These are phyloP conservation scores for Hypoxylon sp. DNA, from an alignment of 2,329 filamentous ascomycete species.

Conservation along the genomic window DNA sequence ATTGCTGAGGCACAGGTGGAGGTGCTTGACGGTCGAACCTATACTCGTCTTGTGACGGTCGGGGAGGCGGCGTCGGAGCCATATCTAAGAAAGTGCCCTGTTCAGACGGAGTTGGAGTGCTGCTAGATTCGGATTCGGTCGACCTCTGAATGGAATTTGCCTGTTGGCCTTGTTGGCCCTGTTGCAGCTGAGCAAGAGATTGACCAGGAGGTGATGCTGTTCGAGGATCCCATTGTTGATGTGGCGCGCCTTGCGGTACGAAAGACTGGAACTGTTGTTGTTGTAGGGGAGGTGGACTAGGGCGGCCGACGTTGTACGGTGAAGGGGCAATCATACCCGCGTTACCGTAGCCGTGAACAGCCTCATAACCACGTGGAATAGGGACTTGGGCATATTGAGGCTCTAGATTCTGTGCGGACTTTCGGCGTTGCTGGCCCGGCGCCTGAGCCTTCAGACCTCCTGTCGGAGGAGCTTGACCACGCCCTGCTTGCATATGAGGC, in stretches of 20 bases:
- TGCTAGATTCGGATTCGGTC: slow-evolving; percentile 25
- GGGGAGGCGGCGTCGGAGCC: slow-evolving; percentile 39
- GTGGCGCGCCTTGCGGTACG: slow-evolving; percentile 33
- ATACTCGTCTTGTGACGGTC: slow-evolving; percentile 12
- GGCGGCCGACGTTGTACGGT: slow-evolving; percentile 51
- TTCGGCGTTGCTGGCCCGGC: slow-evolving; percentile 19
- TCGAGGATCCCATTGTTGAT: slow-evolving; percentile 48
- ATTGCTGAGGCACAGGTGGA: slow-evolving; percentile 18
- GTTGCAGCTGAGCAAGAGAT: slow-evolving; percentile 23
- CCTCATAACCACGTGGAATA: slow-evolving; percentile 54
- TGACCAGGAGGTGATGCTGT: slow-evolving; percentile 29
- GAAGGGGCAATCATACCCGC: slow-evolving; percentile 48
- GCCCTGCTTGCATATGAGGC: slow-evolving; percentile 35
- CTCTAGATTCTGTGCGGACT: slow-evolving; percentile 35
- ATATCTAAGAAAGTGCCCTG: slow-evolving; percentile 44
- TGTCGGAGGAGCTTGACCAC: slow-evolving; percentile 36
- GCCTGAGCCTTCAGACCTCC: slow-evolving; percentile 29
- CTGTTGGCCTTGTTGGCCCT: slow-evolving; percentile 12
- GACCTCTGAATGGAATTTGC: slow-evolving; percentile 30
- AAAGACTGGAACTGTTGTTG: slow-evolving; percentile 43
- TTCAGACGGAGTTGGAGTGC: slow-evolving; percentile 33
- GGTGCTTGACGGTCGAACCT: slow-evolving; percentile 19
- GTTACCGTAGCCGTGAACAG: slow-evolving; percentile 54
- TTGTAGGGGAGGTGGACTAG: slow-evolving; percentile 36
- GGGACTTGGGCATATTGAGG: slow-evolving; percentile 53